Percentiles rank a stretch among this genome's conserved stretches.
Evolutionary conservation across 2,329 filamentous ascomycete genomes (phyloP).

Genomic region (Parastagonospora avenae): DNA sequence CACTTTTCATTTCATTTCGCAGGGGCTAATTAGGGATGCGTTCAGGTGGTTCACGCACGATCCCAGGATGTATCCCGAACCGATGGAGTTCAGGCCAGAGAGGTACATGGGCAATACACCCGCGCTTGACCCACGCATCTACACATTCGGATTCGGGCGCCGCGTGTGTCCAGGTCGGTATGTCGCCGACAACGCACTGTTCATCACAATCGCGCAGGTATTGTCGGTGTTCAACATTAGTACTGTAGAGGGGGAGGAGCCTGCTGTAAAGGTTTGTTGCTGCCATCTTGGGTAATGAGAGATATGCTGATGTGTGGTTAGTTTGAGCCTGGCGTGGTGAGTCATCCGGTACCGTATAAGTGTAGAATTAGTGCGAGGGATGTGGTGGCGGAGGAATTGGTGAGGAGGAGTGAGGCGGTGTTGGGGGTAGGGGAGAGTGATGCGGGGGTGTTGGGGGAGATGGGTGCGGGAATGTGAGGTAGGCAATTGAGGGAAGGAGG

Average conservation of each 20-base stretch:
- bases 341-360: constrained; percentile 47
- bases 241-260: constrained; percentile 44
- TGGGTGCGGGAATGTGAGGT: too few relatives aligned
- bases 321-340: constrained; percentile 45
- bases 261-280: constrained; percentile 18
- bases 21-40: background rate
- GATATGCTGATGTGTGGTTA: constrained; percentile 1
- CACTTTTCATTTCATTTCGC: background rate
- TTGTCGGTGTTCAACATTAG: constrained; percentile 56
- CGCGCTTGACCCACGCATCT: constrained; percentile 47
- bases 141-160: constrained; percentile 50
- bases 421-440: constrained; percentile 49
- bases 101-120: constrained; percentile 47
- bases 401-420: constrained; percentile 39
- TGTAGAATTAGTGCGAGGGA: constrained; percentile 42
- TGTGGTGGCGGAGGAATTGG: constrained; percentile 37
- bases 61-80: constrained; percentile 43
- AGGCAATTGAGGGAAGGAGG: too few relatives aligned
- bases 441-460: constrained; percentile 5
- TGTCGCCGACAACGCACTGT: constrained; percentile 50
- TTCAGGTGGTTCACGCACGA: constrained; percentile 51
- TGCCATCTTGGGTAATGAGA: too few relatives aligned
- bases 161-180: constrained; percentile 51
- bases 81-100: constrained; percentile 52
- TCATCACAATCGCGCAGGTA: constrained; percentile 49